A percentile compares a stretch with the other conserved stretches of the same genome.
Evolutionary conservation across 2,329 filamentous ascomycete genomes (phyloP).

Genomic region (Exutisphaerella laricina): DNA sequence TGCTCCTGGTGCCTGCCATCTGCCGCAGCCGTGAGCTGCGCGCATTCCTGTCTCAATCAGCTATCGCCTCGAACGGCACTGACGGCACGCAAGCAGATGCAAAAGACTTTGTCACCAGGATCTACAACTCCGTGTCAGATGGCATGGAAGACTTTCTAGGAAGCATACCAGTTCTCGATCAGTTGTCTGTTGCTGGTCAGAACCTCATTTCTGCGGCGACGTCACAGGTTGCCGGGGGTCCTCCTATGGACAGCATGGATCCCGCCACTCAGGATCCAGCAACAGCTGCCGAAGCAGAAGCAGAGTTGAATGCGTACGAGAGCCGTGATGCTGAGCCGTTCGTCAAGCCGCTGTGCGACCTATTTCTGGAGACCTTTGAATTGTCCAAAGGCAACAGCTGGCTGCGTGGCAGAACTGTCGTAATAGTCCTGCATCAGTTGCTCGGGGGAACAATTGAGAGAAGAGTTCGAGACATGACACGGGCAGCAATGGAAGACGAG

Average conservation of each 20-base stretch:
- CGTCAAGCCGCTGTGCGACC: conserved; percentile 95
- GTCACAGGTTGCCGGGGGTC: conserved; percentile 43
- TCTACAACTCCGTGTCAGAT: conserved; percentile 95
- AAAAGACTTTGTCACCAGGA: conserved; percentile 79
- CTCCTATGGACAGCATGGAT: conserved; percentile 40
- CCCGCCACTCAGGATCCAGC: conserved; percentile 40
- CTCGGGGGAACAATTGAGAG: conserved; percentile 94
- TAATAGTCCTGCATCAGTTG: conserved; percentile 92
- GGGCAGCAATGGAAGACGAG: conserved; percentile 68
- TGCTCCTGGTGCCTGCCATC: conserved; percentile 83
- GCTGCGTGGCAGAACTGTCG: conserved; percentile 90
- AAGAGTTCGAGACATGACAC: conserved; percentile 82
- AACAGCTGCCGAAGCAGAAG: conserved; percentile 72
- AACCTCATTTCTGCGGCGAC: conserved; percentile 75
- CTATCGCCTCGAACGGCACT: conserved; percentile 58
- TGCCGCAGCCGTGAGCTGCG: conserved; percentile 89
- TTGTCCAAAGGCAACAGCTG: conserved; percentile 94
- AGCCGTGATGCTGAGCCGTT: conserved; percentile 86
- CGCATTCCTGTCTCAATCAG: conserved; percentile 82
- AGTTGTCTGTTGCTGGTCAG: conserved; percentile 86
- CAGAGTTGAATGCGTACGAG: conserved; percentile 89
- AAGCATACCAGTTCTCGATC: conserved; percentile 91
- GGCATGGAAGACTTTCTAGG: conserved; percentile 98
- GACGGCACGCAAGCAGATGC: conserved; percentile 58
- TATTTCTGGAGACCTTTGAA: conserved; percentile 94